phyloP scores from a whole-genome alignment of 2,329 filamentous ascomycete species.

The Xylariomycetidae sp. region DNA sequence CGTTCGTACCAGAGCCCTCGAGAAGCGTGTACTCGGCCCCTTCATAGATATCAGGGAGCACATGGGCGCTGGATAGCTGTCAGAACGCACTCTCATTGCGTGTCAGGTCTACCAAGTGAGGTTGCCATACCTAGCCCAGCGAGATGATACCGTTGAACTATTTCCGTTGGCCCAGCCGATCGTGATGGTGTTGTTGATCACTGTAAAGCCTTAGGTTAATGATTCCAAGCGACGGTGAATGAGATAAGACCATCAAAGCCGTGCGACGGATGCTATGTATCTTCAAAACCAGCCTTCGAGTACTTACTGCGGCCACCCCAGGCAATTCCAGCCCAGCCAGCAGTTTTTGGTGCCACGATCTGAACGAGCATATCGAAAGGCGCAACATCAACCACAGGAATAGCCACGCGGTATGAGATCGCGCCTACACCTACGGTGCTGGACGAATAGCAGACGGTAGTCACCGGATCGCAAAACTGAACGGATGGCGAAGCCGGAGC shows the following conservation, averaged over 20 bases:
- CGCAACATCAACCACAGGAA: slow-evolving; percentile 17
- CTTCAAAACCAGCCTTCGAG: no score
- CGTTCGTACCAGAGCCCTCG: slow-evolving; percentile 29
- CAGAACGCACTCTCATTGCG: no score
- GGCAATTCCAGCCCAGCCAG: slow-evolving; percentile 22
- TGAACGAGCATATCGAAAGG: slow-evolving; percentile 24
- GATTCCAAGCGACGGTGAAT: no score
- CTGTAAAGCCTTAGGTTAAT: no score
- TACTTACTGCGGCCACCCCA: slow-evolving; percentile 25
- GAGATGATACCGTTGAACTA: slow-evolving; percentile 11
- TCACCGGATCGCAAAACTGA: slow-evolving; percentile 12
- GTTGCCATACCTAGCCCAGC: slow-evolving; percentile 24
- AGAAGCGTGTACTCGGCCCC: slow-evolving; percentile 30
- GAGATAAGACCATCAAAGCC: no score
- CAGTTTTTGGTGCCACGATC: slow-evolving; percentile 19
- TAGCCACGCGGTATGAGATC: slow-evolving; percentile 15
- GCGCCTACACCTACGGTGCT: slow-evolving; percentile 13
- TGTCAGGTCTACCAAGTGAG: no score
- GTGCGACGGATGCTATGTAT: no score
- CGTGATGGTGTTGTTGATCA: slow-evolving; percentile 21
- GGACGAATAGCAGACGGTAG: slow-evolving; percentile 13
- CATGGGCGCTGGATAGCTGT: slow-evolving; percentile 20
- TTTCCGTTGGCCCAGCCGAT: slow-evolving; percentile 22
- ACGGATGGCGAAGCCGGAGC: slow-evolving; percentile 10
- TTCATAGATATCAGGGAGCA: slow-evolving; percentile 28